A percentile compares a stretch with the other conserved stretches of the same genome.
phyloP scores from a whole-genome alignment of 208 protist species.

The Trypanosoma caninum region DNA sequence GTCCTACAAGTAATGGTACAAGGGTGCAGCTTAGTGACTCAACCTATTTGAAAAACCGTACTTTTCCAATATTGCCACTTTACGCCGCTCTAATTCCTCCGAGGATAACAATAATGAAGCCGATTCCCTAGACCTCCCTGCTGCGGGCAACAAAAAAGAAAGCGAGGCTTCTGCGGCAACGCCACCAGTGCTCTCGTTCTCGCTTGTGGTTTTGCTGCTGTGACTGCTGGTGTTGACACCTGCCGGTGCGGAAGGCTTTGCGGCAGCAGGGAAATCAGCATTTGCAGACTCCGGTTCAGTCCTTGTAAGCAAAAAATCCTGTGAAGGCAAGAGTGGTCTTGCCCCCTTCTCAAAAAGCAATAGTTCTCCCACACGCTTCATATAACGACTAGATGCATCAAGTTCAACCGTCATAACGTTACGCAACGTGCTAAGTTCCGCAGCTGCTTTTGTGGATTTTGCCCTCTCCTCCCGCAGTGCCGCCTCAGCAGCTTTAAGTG shows the following conservation, averaged over 20 bases:
- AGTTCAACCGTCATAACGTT: conserved; percentile 3
- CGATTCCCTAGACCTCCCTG: not conserved
- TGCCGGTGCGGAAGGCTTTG: not conserved
- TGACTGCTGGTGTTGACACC: not conserved
- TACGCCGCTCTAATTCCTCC: conserved; percentile 81
- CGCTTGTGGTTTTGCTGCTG: not conserved
- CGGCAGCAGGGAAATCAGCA: not conserved
- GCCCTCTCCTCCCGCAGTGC: not conserved
- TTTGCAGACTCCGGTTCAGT: not conserved
- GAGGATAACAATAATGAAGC: conserved; percentile 38
- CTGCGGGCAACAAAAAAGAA: too few relatives aligned
- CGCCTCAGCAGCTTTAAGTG: not conserved
- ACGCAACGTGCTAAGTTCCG: not conserved
- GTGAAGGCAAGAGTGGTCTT: not conserved
- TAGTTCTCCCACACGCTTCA: conserved; percentile 1
- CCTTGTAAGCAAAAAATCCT: not conserved
- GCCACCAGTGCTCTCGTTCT: not conserved
- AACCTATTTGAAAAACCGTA: conserved; percentile 28
- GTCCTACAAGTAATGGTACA: conserved; percentile 3
- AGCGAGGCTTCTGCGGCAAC: too few relatives aligned
- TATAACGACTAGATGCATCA: not conserved
- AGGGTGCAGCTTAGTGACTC: conserved; percentile 4
- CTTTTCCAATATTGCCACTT: conserved; percentile 91
- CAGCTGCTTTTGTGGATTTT: not conserved
- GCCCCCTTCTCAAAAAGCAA: not conserved